Percentiles rank a stretch among this genome's conserved stretches.
phyloP scores from a whole-genome alignment of 257 asterid species.

The Paraleonurus japonicus region DNA sequence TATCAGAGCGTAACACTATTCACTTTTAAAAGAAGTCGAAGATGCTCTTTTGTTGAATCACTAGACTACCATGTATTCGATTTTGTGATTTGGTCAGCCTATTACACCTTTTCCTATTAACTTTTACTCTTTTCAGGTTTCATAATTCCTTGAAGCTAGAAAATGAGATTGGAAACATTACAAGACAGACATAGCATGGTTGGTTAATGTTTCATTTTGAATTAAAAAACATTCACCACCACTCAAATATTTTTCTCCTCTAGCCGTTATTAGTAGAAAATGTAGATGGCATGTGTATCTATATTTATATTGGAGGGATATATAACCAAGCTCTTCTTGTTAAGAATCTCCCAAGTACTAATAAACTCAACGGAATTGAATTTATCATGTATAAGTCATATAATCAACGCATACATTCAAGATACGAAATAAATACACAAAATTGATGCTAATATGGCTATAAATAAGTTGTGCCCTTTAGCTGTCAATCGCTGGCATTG shows the following conservation, averaged over 20 bases:
- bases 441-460: neutral
- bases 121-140: conserved; percentile 60
- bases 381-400: too few relatives aligned
- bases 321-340: too few relatives aligned
- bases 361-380: too few relatives aligned
- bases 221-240: too few relatives aligned
- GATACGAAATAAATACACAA: neutral
- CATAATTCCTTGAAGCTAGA: conserved; percentile 88
- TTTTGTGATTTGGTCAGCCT: neutral
- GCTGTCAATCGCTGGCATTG: conserved; percentile 50
- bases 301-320: too few relatives aligned
- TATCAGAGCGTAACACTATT: neutral
- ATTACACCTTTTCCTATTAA: conserved; percentile 15
- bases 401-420: neutral
- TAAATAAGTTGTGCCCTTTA: neutral
- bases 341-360: too few relatives aligned
- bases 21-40: neutral
- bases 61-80: neutral
- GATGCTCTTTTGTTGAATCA: conserved; percentile 11
- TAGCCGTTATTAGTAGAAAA: too few relatives aligned
- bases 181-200: conserved; percentile 99
- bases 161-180: conserved; percentile 96
- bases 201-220: conserved; percentile 28
- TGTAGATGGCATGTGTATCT: too few relatives aligned
- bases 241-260: too few relatives aligned